Conservation (phyloP, 495 filamentous ascomycete genomes). For the Penicillium macrosclerotiorum region DNA sequence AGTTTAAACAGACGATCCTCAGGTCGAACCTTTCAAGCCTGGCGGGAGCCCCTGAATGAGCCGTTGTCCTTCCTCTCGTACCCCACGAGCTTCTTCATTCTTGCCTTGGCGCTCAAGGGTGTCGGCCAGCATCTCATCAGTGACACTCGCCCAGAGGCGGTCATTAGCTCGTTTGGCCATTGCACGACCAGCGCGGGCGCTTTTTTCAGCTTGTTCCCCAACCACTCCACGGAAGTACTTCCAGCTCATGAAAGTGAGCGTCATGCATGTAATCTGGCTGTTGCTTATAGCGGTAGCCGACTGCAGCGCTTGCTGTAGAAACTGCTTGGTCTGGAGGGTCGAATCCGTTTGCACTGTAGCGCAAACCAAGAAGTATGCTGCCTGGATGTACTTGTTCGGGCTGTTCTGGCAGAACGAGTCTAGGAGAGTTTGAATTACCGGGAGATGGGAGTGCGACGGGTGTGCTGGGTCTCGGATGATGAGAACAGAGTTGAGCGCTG, state of each 20-base stretch:
- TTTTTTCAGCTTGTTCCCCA: constrained; percentile 88
- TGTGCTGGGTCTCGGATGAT: constrained; percentile 69
- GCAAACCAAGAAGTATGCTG: constrained; percentile 75
- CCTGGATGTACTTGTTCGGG: constrained; percentile 68
- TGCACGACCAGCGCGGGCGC: constrained; percentile 67
- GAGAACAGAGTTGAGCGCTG: constrained; percentile 75
- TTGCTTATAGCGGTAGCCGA: constrained; percentile 56
- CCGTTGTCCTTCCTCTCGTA: constrained; percentile 43
- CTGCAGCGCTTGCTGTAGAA: constrained; percentile 65
- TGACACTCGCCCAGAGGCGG: constrained; percentile 81
- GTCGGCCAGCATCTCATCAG: constrained; percentile 73
- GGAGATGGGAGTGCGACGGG: constrained; percentile 43
- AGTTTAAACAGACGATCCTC: no score
- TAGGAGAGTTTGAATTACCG: constrained; percentile 58
- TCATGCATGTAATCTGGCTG: constrained; percentile 73
- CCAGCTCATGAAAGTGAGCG: constrained; percentile 79
- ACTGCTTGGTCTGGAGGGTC: constrained; percentile 72
- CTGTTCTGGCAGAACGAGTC: constrained; percentile 66
- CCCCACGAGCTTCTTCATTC: constrained; percentile 54
- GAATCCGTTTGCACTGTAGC: constrained; percentile 61
- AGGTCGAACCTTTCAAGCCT: constrained; percentile 35
- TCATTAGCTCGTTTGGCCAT: constrained; percentile 76
- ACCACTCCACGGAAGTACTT: constrained; percentile 83
- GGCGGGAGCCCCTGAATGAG: constrained; percentile 43
- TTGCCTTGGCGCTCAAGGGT: constrained; percentile 72